Evolutionary conservation across 495 filamentous ascomycete species (phyloP).

Genomic region (Penicillium pulvis): DNA sequence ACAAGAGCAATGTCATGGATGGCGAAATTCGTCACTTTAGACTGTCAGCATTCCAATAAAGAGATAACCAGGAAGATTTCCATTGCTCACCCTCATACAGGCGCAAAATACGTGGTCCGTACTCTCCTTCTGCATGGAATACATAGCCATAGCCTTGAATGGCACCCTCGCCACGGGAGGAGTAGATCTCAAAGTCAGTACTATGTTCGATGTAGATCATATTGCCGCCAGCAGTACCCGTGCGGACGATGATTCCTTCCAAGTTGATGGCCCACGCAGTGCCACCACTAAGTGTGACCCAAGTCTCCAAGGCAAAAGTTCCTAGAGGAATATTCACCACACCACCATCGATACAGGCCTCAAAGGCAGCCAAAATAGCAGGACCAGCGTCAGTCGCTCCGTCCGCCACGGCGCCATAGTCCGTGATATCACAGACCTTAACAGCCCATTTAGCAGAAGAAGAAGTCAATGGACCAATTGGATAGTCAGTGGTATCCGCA

Average conservation of each 20-base stretch:
- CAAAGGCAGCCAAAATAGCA: slow-evolving; percentile 40
- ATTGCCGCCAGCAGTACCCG: slow-evolving; percentile 40
- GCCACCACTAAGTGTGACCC: slow-evolving; percentile 35
- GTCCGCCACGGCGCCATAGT: slow-evolving; percentile 30
- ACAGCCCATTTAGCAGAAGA: slow-evolving; percentile 19
- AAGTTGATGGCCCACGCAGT: slow-evolving; percentile 40
- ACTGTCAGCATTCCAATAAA: not conserved
- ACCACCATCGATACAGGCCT: slow-evolving; percentile 34
- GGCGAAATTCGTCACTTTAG: slow-evolving; percentile 37
- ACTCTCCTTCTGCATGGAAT: slow-evolving; percentile 22
- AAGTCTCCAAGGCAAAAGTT: slow-evolving; percentile 26
- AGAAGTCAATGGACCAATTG: slow-evolving; percentile 37
- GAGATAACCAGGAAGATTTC: not conserved
- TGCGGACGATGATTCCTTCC: slow-evolving; percentile 45
- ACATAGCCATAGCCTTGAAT: slow-evolving; percentile 49
- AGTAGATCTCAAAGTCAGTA: slow-evolving; percentile 49
- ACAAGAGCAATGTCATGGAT: slow-evolving; percentile 48
- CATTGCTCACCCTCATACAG: slow-evolving; percentile 25
- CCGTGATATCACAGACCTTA: slow-evolving; percentile 26
- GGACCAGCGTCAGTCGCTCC: slow-evolving; percentile 44
- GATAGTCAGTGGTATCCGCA: slow-evolving; percentile 16
- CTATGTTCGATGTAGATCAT: slow-evolving; percentile 47
- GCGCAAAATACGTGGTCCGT: slow-evolving; percentile 31
- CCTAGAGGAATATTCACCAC: slow-evolving; percentile 29
- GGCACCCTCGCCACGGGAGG: slow-evolving; percentile 39